A percentile compares a stretch with the other conserved stretches of the same genome.
These are phyloP conservation scores for Euphorbia celastroides DNA, from an alignment of 441 rosid genomes.

Conservation along the genomic window DNA sequence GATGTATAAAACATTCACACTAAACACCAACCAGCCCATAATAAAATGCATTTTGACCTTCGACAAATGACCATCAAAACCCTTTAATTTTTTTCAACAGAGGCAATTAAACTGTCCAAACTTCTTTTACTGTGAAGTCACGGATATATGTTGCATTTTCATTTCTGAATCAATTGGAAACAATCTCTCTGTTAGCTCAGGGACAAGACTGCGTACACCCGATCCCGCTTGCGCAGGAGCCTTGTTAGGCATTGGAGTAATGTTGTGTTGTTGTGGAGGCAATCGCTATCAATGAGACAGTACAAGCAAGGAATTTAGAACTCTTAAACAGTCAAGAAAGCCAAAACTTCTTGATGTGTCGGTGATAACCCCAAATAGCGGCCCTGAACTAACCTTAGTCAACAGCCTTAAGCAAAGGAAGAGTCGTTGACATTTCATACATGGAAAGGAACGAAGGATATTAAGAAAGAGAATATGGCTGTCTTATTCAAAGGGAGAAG, in stretches of 20 bases:
- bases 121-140: no score
- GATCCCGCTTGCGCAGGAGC: no score
- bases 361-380: neutral
- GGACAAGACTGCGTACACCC: no score
- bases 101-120: no score
- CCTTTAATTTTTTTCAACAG: neutral
- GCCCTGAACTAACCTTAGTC: neutral
- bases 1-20: conserved; percentile 20
- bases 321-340: neutral
- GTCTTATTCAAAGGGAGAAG: conserved; percentile 10
- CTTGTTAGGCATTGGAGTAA: no score
- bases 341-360: neutral
- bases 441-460: neutral
- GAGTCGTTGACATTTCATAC: neutral
- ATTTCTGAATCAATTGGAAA: no score
- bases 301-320: neutral
- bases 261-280: no score
- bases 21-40: conserved; percentile 8
- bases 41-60: neutral
- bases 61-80: neutral
- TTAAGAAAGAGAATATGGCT: neutral
- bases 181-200: no score
- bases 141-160: no score
- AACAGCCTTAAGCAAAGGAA: neutral
- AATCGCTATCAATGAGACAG: neutral